Base-by-base conservation (phyloP, 2,329 filamentous ascomycete genomes). In the Cytospora paraplurivora region DNA sequence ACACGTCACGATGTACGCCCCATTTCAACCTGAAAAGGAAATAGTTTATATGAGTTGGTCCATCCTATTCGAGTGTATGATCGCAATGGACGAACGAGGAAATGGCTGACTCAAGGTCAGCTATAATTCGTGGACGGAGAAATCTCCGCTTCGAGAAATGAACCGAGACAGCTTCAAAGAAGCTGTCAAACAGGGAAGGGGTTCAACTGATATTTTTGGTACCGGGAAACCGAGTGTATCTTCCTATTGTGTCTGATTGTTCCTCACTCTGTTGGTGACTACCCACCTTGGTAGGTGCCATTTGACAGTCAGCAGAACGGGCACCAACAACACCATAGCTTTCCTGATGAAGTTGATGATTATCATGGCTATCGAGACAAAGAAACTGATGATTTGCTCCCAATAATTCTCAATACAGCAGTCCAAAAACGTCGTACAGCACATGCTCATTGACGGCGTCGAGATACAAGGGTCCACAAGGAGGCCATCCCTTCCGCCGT, bases 311-410 rank as follows among this genome's bases (percentile, higher is more conserved):
- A 0, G 88, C 74, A 85, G 89, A 89, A 17, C 88, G 76, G 0
- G 85, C 86, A 0, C 86, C 86, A 1, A 86, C 87, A 1, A 89
- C 86, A 4, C 86, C 87, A 68, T 85, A 88, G 1, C 81, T 55
- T 85, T 81, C 7, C 86, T 77, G 1, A 84, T 83, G 5, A 89
- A 78, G n/a, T 77, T 85, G 74, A 88, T 88, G 3, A 89, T 79
- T 0, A 86, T 85, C 60, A 81, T 83, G 0, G 85, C 88, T 0
- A 85, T 88, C 27, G 81, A 81, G 71, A 83, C 88, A 70, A 89
- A 89, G 0, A 85, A 79, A 62, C 83, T 83, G 7, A 82, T 85
- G 1, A 88, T 78, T 53, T 27, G 2, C 27, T 27, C 2, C 27
- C 27, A 27, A 27, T 27, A 27, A 27, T 27, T 27, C 27, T 86